Conservation (phyloP, 2,329 filamentous ascomycete species). For the Aurifilum marmelostoma region DNA sequence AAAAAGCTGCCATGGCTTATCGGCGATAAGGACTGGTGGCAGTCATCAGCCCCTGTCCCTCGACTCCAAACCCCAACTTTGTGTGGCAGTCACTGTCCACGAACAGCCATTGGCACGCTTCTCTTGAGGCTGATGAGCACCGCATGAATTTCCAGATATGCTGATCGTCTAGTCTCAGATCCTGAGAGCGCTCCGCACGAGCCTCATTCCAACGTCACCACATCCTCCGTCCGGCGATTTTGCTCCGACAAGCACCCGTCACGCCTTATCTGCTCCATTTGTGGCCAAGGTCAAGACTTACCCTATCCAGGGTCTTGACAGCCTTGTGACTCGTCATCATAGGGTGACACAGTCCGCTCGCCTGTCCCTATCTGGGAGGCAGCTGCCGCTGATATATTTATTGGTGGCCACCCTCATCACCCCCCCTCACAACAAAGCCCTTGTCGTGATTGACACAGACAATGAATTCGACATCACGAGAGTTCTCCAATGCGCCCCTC, state of each 20-base stretch:
- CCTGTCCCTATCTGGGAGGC: constrained; percentile 55
- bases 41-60: constrained; percentile 13
- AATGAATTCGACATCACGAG: constrained; percentile 57
- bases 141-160: constrained; percentile 11
- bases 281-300: constrained; percentile 33
- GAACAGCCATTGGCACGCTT: constrained; percentile 6
- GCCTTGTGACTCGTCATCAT: constrained; percentile 51
- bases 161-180: constrained; percentile 31
- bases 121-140: constrained; percentile 13
- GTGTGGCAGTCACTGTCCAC: constrained; percentile 4
- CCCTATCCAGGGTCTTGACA: constrained; percentile 51
- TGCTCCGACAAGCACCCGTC: constrained; percentile 28
- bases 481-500: constrained; percentile 39
- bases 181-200: constrained; percentile 35
- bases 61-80: constrained; percentile 24
- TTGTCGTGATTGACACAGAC: constrained; percentile 60
- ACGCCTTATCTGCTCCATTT: constrained; percentile 15
- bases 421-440: constrained; percentile 49
- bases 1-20: constrained; percentile 20
- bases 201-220: constrained; percentile 29
- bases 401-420: constrained; percentile 57
- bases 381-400: constrained; percentile 59
- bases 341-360: constrained; percentile 50
- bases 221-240: constrained; percentile 14
- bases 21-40: constrained; percentile 12